Evolutionary conservation across 148 eudicot genomes (phyloP), one percentile per base, ranked within the genome.

Genomic region (Vaccinium corymbosum): DNA sequence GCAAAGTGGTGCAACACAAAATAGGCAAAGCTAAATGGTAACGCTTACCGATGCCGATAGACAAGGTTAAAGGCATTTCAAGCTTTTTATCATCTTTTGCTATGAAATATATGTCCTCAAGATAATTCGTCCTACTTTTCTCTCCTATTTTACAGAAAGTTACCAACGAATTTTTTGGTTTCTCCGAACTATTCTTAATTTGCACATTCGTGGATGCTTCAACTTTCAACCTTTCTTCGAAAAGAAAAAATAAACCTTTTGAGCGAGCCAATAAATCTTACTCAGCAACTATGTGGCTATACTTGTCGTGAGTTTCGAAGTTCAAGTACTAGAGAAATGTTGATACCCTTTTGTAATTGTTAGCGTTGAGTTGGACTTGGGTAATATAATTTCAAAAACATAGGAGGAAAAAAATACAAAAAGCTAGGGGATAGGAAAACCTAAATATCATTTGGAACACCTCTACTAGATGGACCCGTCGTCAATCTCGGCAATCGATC

Each of bases 11-110:
- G 57, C 4, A 57, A 19, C 22, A 62, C 38, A 9, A 82, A 57
- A 61, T 27, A 82, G 81, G 80, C 88, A 83, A 86, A 83, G 85
- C 57, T 38, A 77, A 77, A 77, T 17, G 80, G 75, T 79, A 70
- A 83, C 85, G 85, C 76, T 48, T 83, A 83, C 57, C 85, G 73
- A 79, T 82, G 81, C 81, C 29, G 83, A 79, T 71, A 76, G 76
- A 78, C 80, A 86, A 29, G 70, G 76, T 48, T 81, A 86, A 86
- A 83, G 80, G 62, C 83, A 82, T 86, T 78, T 82, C 82, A 86
- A 86, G 85, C 87, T 71, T 78, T 81, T 83, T 57, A 86, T 86
- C 87, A 78, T 78, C 88, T 83, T 83, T 86, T 84, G 25, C 57
- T 10, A 19, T 51, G 35, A 50, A 51, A 9, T 22, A 51, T 22